phyloP scores from a whole-genome alignment of 257 asterid species.

The Sherardia arvensis region DNA sequence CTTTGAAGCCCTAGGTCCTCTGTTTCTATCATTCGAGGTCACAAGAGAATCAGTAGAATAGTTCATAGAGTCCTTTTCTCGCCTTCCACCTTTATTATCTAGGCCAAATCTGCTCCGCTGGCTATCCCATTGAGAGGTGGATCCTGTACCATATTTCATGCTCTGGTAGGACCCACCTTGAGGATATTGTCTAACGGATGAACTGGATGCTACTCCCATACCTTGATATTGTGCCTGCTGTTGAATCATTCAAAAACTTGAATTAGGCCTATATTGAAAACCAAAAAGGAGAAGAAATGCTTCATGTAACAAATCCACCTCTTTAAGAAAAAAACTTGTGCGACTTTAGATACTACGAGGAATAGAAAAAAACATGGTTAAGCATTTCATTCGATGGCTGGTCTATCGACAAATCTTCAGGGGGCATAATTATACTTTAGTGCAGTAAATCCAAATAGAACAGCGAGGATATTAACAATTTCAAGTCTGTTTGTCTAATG shows the following conservation, averaged over 20 bases:
- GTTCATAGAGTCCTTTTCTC: constrained; percentile 50
- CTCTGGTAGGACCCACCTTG: constrained; percentile 52
- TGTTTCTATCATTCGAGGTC: constrained; percentile 61
- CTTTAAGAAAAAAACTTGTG: background rate
- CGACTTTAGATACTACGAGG: background rate
- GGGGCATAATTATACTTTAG: background rate
- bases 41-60: constrained; percentile 53
- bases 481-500: background rate
- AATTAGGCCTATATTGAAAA: background rate
- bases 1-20: constrained; percentile 96
- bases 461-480: background rate
- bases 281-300: background rate
- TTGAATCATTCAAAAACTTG: constrained; percentile 14
- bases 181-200: constrained; percentile 53
- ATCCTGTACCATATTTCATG: constrained; percentile 37
- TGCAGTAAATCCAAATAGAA: background rate
- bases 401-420: background rate
- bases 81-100: constrained; percentile 63
- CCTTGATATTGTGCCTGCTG: constrained; percentile 68
- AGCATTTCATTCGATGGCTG: background rate
- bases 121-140: constrained; percentile 41
- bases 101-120: constrained; percentile 37
- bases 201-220: constrained; percentile 50
- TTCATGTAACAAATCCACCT: background rate
- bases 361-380: background rate